Evolutionary conservation across 2,329 filamentous ascomycete genomes (phyloP), one percentile per base, ranked within the genome.

Genomic region (Leptosphaerulina australis): DNA sequence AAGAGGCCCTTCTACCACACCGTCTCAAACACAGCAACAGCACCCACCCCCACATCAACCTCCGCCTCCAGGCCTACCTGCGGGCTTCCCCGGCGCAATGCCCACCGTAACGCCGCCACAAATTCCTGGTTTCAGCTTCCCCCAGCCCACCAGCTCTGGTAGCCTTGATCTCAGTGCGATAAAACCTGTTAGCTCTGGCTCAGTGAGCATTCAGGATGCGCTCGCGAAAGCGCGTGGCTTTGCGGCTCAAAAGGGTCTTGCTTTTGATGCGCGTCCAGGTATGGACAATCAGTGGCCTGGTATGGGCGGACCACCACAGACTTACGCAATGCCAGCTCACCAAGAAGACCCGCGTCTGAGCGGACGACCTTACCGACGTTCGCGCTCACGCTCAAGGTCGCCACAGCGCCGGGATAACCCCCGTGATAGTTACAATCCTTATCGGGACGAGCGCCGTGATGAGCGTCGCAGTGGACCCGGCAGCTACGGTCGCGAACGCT

Each of bases 221-320:
- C 87, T 96, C 63, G 89, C 91, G 29, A 90, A 91, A 70, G 91
- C 90, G 36, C 88, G 89, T 70, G 88, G 87, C 31, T 90, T 89
- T 71, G 90, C 91, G 30, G 85, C 88, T 22, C 87, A 93, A 70
- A 89, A 90, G 68, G 90, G 89, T 53, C 78, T 91, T 39, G 79
- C 79, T 53, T 78, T 78, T 56, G 75, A 51, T 40, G 71, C 73
- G 48, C 69, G 73, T 60, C 65, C 69, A 64, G 67, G 72, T 74
- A 67, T 57, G 68, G 68, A 81, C 28, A 59, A 61, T 51, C 79
- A 81, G 12, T 87, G 63, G 58, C 58, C 58, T 59, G 57, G 55
- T 40, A 53, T 61, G 53, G 58, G 55, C 44, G 47, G 51, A 53
- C 53, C 62, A 51, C 55, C 67, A 50, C 64, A 64, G 60, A 66